A percentile compares a stretch with the other conserved stretches of the same genome.
Conservation (phyloP, 2,329 filamentous ascomycete genomes). For the Colletotrichum neosansevieriae region DNA sequence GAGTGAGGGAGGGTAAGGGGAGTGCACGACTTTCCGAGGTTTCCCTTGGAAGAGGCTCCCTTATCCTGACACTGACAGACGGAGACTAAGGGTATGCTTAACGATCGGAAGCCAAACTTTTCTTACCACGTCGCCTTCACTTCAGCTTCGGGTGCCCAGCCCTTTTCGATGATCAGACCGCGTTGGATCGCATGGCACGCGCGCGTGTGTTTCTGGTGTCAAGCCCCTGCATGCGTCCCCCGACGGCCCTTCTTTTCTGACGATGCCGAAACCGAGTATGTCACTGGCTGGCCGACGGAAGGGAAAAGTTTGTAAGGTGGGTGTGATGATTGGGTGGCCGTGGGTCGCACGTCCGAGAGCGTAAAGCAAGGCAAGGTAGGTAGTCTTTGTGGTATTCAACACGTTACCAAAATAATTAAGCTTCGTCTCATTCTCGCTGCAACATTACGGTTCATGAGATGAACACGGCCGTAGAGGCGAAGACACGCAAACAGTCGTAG, state of each 20-base stretch:
- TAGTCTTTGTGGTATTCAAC: too few relatives aligned
- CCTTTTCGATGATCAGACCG: constrained; percentile 1
- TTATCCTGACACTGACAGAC: too few relatives aligned
- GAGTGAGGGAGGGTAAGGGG: not conserved
- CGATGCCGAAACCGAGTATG: constrained; percentile 20
- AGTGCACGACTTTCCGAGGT: not conserved
- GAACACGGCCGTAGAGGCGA: not conserved
- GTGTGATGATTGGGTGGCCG: too few relatives aligned
- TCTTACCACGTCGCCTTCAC: not conserved
- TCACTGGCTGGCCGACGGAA: constrained; percentile 11
- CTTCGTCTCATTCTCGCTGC: constrained; percentile 1
- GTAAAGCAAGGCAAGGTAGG: too few relatives aligned
- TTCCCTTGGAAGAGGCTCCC: too few relatives aligned
- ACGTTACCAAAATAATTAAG: not conserved
- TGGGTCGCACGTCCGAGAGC: too few relatives aligned
- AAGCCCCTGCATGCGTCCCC: not conserved
- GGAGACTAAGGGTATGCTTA: not conserved
- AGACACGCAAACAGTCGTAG: not conserved
- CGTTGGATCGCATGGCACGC: not conserved
- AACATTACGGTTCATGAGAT: not conserved
- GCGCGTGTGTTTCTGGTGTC: too few relatives aligned
- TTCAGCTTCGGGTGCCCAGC: not conserved
- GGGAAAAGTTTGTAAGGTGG: not conserved
- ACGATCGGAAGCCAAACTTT: not conserved
- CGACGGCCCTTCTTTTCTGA: not conserved